Percentiles rank a stretch among this genome's conserved stretches.
These are phyloP conservation scores for Sporothrix inflata DNA, from an alignment of 2,329 filamentous ascomycete genomes.

Conservation along the genomic window DNA sequence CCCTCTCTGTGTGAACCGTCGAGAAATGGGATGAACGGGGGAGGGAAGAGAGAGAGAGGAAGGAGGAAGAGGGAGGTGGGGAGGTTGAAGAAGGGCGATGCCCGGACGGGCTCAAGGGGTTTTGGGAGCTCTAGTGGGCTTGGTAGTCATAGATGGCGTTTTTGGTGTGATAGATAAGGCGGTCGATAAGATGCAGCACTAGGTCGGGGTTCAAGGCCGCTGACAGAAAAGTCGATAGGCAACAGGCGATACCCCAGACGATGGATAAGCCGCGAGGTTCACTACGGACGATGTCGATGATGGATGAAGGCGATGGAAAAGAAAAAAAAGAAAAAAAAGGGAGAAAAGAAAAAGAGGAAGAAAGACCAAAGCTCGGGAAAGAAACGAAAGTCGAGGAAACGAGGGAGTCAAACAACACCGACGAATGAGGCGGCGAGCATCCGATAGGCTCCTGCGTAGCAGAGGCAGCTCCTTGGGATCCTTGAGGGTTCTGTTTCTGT, in stretches of 20 bases:
- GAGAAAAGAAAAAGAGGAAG: neutral
- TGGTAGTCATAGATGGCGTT: constrained; percentile 29
- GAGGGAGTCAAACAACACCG: constrained; percentile 14
- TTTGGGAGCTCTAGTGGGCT: constrained; percentile 28
- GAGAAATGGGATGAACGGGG: too few relatives aligned
- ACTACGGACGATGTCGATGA: neutral
- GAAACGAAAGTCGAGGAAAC: neutral
- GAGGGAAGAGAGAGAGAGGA: neutral
- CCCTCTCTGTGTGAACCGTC: neutral
- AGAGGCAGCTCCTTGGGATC: neutral
- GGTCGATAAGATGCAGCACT: constrained; percentile 32
- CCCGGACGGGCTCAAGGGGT: constrained; percentile 31
- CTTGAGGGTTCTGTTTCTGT: neutral
- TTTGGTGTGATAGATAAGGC: constrained; percentile 31
- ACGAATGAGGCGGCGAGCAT: constrained; percentile 33
- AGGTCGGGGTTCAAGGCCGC: neutral
- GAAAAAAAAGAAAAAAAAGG: neutral
- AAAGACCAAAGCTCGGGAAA: constrained; percentile 20
- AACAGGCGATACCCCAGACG: neutral
- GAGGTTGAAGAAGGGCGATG: constrained; percentile 17
- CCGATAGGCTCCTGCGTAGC: constrained; percentile 32
- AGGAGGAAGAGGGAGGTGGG: neutral
- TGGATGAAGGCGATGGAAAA: neutral
- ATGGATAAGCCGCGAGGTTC: neutral
- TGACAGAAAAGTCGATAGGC: constrained; percentile 11